Base-by-base conservation (phyloP, 169 alveolate species). In the Condylostoma magnum region DNA sequence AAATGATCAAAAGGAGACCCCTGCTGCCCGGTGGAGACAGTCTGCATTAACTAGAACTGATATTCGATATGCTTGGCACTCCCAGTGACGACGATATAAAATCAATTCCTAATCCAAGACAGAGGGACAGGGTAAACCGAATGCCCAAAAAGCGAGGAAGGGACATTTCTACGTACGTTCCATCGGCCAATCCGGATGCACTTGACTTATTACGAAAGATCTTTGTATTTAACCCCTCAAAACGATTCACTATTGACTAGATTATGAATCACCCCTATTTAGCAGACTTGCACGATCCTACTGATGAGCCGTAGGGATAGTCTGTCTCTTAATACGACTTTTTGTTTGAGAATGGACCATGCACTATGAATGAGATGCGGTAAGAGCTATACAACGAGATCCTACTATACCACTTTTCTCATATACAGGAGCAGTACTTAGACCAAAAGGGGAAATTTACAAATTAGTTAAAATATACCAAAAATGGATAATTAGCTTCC, bases 201-300 rank as follows among this genome's bases (percentile, higher is more conserved):
- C 82, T 92, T 18, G 96, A 92, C 52, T 71, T 92, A 50, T 54
- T 92, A 30, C 86, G 80, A 36, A 82, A 79, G 50, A 90, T 92
- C 80, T 82, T 92, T 37, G 84, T 84, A 44, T 87, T 83, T 70
- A 79, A 82, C 67, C 95, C 94, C 25, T 72, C 69, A 15, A 79
- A 82, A 65, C 79, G 96, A 67, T 85, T 92, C 0, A 92, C 93
- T 27, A 94, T 94, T 20, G 79, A 85, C 47, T 87, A 89, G 54
- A 90, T 90, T 18, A 60, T 90, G 10, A 76, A 79, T 18, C 96
- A 90, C 75, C 83, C 87, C 15, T 90, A 89, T 58, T 18, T 78
- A 37, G 34, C 46, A 2, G 65, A 58, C 6, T 51, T 78, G 25
- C 86, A 79, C 37, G 58, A 25, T 43, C 76, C 73, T 15, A 77